Conservation (phyloP, 2,329 filamentous ascomycete species). For the Stromatinia cepivora region DNA sequence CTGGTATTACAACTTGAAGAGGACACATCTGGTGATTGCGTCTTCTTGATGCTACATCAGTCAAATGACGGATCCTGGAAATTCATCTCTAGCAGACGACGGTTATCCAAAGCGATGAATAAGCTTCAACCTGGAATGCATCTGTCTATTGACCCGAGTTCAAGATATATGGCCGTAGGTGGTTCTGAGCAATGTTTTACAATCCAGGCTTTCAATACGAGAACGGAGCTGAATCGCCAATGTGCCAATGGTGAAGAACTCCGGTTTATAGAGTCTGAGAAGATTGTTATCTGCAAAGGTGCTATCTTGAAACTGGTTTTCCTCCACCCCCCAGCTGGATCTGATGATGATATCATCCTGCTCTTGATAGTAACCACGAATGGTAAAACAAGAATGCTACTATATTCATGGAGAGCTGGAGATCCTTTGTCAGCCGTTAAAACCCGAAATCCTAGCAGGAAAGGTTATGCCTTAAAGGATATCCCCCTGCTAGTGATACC, state of each 20-base stretch:
- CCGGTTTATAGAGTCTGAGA: constrained; percentile 55
- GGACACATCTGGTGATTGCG: constrained; percentile 58
- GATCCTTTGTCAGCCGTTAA: constrained; percentile 51
- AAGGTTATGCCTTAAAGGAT: constrained; percentile 48
- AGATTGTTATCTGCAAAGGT: constrained; percentile 54
- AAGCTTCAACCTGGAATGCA: constrained; percentile 58
- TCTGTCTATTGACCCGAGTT: constrained; percentile 77
- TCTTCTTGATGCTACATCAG: constrained; percentile 71
- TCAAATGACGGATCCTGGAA: constrained; percentile 45
- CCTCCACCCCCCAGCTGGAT: constrained; percentile 66
- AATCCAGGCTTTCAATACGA: constrained; percentile 66
- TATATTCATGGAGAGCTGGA: constrained; percentile 61
- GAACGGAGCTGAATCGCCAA: constrained; percentile 52
- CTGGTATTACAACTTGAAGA: constrained; percentile 71
- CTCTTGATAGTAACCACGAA: constrained; percentile 60
- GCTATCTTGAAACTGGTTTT: constrained; percentile 88
- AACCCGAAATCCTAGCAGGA: constrained; percentile 48
- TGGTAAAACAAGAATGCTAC: constrained; percentile 53
- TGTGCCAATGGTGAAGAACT: constrained; percentile 50
- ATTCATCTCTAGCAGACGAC: constrained; percentile 56
- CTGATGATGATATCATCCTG: constrained; percentile 73
- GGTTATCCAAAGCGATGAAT: constrained; percentile 53
- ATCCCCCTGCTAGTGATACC: constrained; percentile 72
- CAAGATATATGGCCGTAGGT: constrained; percentile 65
- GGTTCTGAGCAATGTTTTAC: constrained; percentile 70